Evolutionary conservation across 2,329 filamentous ascomycete genomes (phyloP).

Genomic region (Elsinoe fawcettii): DNA sequence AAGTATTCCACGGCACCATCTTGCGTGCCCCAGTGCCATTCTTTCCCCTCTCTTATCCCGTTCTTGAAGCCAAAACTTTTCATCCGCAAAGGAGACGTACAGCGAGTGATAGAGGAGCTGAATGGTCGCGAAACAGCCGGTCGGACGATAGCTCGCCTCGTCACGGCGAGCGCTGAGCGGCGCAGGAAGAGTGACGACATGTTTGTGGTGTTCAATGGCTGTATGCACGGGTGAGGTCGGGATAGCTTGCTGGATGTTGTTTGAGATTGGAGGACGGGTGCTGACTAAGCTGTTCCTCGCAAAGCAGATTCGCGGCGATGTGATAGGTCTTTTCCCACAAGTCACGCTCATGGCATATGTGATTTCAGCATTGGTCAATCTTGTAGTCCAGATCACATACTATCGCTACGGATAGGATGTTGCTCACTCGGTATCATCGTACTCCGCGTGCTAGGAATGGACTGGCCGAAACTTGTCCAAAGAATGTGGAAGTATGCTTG

Average conservation of each 20-base stretch:
- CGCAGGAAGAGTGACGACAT: slow-evolving; percentile 37
- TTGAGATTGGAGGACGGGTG: not conserved
- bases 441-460: no score
- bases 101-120: slow-evolving; percentile 39
- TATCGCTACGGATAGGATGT: no score
- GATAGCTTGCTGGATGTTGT: slow-evolving; percentile 5
- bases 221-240: slow-evolving; percentile 12
- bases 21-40: not conserved
- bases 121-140: slow-evolving; percentile 40
- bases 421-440: no score
- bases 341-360: no score
- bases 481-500: not conserved
- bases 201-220: slow-evolving; percentile 19
- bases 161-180: slow-evolving; percentile 42
- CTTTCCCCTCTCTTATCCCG: not conserved
- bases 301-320: not conserved
- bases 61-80: slow-evolving; percentile 10
- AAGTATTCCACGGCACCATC: slow-evolving; percentile 7
- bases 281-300: not conserved
- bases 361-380: not conserved
- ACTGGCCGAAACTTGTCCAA: no score
- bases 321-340: not conserved
- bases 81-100: slow-evolving; percentile 29
- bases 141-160: slow-evolving; percentile 36
- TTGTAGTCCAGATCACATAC: not conserved